Evolutionary conservation across 495 filamentous ascomycete genomes (phyloP).

Genomic region (Penicillium nucicola): DNA sequence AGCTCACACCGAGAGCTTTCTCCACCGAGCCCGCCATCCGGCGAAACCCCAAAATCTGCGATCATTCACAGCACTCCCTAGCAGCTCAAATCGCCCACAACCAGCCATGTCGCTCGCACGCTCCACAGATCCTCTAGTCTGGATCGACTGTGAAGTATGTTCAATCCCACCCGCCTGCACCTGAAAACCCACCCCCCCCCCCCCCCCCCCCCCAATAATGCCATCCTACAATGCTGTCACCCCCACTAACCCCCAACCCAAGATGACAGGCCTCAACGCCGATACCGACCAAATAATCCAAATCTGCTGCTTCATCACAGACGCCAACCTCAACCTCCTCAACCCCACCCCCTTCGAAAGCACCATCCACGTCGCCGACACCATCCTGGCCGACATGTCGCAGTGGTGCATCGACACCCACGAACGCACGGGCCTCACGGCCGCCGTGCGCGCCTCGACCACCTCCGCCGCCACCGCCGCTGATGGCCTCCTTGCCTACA

Average conservation of each 20-base stretch:
- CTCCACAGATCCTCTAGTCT: conserved; percentile 66
- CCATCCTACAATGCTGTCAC: background rate
- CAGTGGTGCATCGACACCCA: conserved; percentile 65
- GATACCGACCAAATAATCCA: conserved; percentile 82
- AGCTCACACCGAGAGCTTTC: conserved; percentile 16
- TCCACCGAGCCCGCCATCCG: conserved; percentile 24
- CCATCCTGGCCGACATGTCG: conserved; percentile 72
- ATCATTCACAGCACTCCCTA: conserved; percentile 4
- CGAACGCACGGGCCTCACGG: conserved; percentile 72
- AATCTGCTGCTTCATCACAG: conserved; percentile 91
- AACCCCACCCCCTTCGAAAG: conserved; percentile 76
- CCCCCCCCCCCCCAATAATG: no score
- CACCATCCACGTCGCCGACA: conserved; percentile 71
- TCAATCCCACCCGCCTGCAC: background rate
- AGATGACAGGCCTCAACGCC: conserved; percentile 94
- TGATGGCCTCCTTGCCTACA: conserved; percentile 69
- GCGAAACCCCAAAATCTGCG: background rate
- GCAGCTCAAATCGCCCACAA: background rate
- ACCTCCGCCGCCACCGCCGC: conserved; percentile 72
- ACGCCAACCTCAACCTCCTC: conserved; percentile 69
- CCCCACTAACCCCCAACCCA: conserved; percentile 4
- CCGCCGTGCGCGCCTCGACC: conserved; percentile 68
- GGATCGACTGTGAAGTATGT: conserved; percentile 86
- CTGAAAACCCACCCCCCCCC: background rate
- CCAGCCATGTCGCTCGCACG: conserved; percentile 40